Conservation (phyloP, 2,329 filamentous ascomycete genomes). For the Macrophomina tecta region DNA sequence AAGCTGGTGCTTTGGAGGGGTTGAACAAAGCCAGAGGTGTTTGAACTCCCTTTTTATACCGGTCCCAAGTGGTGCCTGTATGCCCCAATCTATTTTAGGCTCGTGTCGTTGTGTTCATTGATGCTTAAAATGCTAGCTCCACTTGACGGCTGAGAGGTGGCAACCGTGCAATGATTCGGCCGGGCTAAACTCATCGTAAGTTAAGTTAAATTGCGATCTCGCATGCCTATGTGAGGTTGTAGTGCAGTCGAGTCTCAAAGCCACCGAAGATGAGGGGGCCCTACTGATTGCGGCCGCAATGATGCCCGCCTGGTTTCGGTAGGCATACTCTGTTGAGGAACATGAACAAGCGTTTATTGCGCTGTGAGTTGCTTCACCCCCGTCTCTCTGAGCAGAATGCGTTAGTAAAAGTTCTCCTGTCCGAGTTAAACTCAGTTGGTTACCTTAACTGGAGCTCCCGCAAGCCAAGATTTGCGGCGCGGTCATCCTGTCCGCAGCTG, state of each 20-base stretch:
- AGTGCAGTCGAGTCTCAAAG: too few species aligned
- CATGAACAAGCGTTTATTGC: not conserved
- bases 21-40: not conserved
- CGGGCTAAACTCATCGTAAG: not conserved
- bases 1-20: not conserved
- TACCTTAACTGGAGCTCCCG: not conserved
- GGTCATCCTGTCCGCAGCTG: not conserved
- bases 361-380: too few species aligned
- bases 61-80: not conserved
- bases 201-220: not conserved
- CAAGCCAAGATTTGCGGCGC: not conserved
- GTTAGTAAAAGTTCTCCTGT: constrained; percentile 7
- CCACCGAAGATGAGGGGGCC: too few species aligned
- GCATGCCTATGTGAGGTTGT: not conserved
- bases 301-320: too few species aligned
- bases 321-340: not conserved
- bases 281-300: too few species aligned
- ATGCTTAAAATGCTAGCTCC: not conserved
- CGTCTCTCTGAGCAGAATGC: too few species aligned
- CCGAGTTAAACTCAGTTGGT: not conserved
- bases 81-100: not conserved
- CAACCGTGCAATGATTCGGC: not conserved
- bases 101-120: not conserved
- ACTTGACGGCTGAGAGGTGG: not conserved
- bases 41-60: not conserved